Base-by-base conservation (phyloP, 2,329 filamentous ascomycete genomes). In the Emergomyces pasteurianus region DNA sequence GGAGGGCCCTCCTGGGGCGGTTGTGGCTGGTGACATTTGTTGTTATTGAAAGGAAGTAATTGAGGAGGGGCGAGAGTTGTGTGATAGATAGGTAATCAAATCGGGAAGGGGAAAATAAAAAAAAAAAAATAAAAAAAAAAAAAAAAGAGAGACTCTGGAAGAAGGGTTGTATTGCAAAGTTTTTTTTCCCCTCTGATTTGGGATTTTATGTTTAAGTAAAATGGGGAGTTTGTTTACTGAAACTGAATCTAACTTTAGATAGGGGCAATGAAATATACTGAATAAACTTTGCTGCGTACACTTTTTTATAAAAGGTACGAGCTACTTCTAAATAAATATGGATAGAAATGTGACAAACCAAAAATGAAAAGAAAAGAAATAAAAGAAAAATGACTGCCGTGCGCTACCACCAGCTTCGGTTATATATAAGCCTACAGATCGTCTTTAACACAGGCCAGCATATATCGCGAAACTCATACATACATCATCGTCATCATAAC, bases 21-120 rank as follows among this genome's bases (percentile, higher is more conserved):
- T 63, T 60, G 66, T 65, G 10, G 65, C 63, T 55, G 67, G 65
- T 46, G 64, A 58, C 67, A 69, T 69, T 69, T 47, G 58, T 67
- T 40, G 38, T 6, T 43, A 28, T 26, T 28, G 55, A 38, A 38
- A 23, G 10, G 2, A 21, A 10, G n/a, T 46, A 26, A 23, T 46
- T 28, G 21, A 9, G 21, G n/a, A n/a, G 2, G n/a, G n/a, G 6
- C 8, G 14, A 38, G 26, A 31, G 9, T 12, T 31, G 16, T 21
- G 3, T 6, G 31, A 31, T 7, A n/a, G 14, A 23, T 46, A 18
- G n/a, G 21, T 5, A 26, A 14, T n/a, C n/a, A 46, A 31, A 43
- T 46, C n/a, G 21, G 0, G 28, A 28, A 36, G 43, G 2, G 55
- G 21, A n/a, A n/a, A n/a, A n/a, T n/a, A n/a, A n/a, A n/a, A n/a